Evolutionary conservation across 2,329 filamentous ascomycete species (phyloP), one percentile per base, ranked within the genome.

Genomic region (Hypoxylon sp.): DNA sequence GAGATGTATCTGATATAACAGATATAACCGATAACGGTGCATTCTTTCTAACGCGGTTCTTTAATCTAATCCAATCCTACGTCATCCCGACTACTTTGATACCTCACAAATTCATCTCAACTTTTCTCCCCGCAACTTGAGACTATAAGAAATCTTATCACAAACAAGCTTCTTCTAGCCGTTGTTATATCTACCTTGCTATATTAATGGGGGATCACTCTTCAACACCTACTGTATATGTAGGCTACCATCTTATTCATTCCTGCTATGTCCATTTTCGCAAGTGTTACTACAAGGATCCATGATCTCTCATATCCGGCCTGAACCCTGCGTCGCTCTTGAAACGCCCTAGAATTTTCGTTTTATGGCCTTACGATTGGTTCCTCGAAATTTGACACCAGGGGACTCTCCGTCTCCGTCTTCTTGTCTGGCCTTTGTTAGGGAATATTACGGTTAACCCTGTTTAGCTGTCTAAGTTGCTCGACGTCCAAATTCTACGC

Each of bases 281-380:
- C 29, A 24, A 33, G 29, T 37, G 14, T 51, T 53, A 37, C 59
- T 46, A 26, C 60, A 46, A 63, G 52, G 52, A 47, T 58, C 52
- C 37, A 13, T 48, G 19, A 57, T 67, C 59, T 51, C 50, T 35
- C 48, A 59, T 55, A 39, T 44, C 59, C 29, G 48, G 46, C 17
- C 46, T 52, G 35, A 65, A 65, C 69, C 69, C 66, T 69, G 66
- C 19, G 66, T 53, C 29, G 63, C 58, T 71, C 69, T 71, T 67
- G 69, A 71, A 71, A 71, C 69, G 39, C 52, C 19, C 48, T 53
- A 46, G 35, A 44, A 61, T 61, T 31, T 66, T 48, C 33, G n/a
- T 55, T 55, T 37, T 33, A 48, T n/a, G 31, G 46, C 29, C 42
- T 26, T 50, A 37, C 48, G 37, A 71, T 71, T 69, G 65, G 69